Evolutionary conservation across 441 rosid genomes (phyloP).

Genomic region (Mallotus repandus): DNA sequence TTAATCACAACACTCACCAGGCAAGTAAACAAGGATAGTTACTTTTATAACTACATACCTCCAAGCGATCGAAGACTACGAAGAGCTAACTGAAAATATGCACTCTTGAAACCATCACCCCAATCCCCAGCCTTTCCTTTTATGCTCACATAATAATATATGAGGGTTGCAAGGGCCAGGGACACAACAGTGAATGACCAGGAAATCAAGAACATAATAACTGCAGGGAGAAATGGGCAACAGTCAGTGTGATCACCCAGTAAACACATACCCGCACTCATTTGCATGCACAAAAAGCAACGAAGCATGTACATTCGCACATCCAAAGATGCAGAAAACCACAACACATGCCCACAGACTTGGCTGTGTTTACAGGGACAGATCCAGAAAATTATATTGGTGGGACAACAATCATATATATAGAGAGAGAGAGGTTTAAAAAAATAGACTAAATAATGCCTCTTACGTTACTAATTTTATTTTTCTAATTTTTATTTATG

Average conservation of each 20-base stretch:
- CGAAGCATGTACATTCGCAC: not conserved
- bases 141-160: conserved; percentile 93
- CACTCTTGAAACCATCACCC: conserved; percentile 99
- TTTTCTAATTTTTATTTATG: too few relatives aligned
- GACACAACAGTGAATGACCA: conserved; percentile 94
- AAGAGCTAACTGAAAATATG: conserved; percentile 97
- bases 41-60: conserved; percentile 45
- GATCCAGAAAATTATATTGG: too few relatives aligned
- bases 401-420: too few relatives aligned
- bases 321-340: not conserved
- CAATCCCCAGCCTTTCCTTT: conserved; percentile 99
- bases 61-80: conserved; percentile 98
- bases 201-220: conserved; percentile 99
- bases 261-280: not conserved
- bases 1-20: not conserved
- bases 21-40: not conserved
- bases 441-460: too few relatives aligned
- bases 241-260: conserved; percentile 13
- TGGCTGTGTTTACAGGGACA: too few relatives aligned
- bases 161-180: conserved; percentile 95
- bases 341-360: not conserved
- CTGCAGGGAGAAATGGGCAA: conserved; percentile 49
- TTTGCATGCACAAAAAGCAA: not conserved
- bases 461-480: too few relatives aligned
- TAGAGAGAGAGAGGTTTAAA: too few relatives aligned